phyloP scores from a whole-genome alignment of 176 grass and related monocot species.

The Cenchrus purpureus region DNA sequence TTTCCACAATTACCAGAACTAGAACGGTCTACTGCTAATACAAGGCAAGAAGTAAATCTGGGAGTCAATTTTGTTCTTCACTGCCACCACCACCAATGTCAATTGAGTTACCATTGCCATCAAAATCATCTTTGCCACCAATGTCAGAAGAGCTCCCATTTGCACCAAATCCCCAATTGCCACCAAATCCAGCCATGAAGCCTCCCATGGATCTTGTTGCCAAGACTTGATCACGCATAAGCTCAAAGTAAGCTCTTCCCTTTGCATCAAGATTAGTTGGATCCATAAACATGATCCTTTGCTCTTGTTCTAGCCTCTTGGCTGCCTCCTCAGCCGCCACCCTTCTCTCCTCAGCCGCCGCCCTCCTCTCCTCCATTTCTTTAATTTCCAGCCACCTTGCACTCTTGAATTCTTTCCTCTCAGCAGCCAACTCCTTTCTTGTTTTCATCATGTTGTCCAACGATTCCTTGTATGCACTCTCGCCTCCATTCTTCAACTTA shows the following conservation, averaged over 20 bases:
- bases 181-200: not conserved
- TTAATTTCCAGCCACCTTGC: not conserved
- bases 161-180: too few species aligned
- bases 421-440: too few species aligned
- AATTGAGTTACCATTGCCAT: too few species aligned
- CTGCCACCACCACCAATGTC: not conserved
- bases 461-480: not conserved
- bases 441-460: not conserved
- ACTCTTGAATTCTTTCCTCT: not conserved
- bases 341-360: not conserved
- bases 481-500: not conserved
- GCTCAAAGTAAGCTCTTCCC: not conserved
- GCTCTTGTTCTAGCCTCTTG: too few species aligned
- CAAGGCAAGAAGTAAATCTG: too few species aligned
- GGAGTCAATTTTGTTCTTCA: not conserved
- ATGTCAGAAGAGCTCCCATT: too few species aligned
- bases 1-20: not conserved
- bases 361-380: constrained; percentile 15
- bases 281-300: too few species aligned
- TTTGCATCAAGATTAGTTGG: not conserved
- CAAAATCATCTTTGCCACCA: not conserved
- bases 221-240: not conserved
- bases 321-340: not conserved
- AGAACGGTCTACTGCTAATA: too few species aligned
- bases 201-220: not conserved